Base-by-base conservation (phyloP, 2,329 filamentous ascomycete genomes). In the Aspergillus uvarum region DNA sequence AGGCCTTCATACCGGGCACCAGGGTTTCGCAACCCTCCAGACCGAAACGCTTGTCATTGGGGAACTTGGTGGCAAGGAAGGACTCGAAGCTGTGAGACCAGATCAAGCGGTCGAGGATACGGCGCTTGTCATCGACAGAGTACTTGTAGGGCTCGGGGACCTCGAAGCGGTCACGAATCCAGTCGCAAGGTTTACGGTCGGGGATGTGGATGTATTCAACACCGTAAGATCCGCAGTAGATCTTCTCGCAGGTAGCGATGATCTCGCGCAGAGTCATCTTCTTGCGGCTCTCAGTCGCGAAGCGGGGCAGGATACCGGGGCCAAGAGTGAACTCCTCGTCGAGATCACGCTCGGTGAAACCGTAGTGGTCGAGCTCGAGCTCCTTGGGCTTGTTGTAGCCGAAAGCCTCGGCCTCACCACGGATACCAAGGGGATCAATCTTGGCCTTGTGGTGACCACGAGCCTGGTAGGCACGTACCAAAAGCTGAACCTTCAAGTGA, bases 121-220 rank as follows among this genome's bases (percentile, higher is more conserved):
- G 88, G 74, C 95, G 91, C 87, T 99, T 99, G 85, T 99, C 95
- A 72, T 98, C 95, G 61, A 96, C 89, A 0, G 92, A 96, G 83
- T 97, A 98, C 79, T 96, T 96, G 86, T 96, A 99, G 12, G 95
- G 92, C 70, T 89, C 86, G 50, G 94, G 94, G 54, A 98, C 89
- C 82, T 99, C 95, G 70, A 98, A 85, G 65, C 95, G 91, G 80
- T 96, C 91, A 71, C 95, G 88, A 64, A 99, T 87, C 95, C 95
- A 99, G 80, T 99, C 95, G 82, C 95, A 99, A 79, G 96, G 95
- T 75, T 94, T 91, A 72, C 95, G 87, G 77, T 99, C 94, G 59
- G 95, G 94, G 66, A 99, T 99, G 80, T 99, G 95, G 74, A 99
- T 98, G 80, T 97, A 99, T 79, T 99, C 95, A 60, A 97, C 87